Evolutionary conservation across 805 yeast genomes (phyloP).

Genomic region (Kodamaea fukazawae): DNA sequence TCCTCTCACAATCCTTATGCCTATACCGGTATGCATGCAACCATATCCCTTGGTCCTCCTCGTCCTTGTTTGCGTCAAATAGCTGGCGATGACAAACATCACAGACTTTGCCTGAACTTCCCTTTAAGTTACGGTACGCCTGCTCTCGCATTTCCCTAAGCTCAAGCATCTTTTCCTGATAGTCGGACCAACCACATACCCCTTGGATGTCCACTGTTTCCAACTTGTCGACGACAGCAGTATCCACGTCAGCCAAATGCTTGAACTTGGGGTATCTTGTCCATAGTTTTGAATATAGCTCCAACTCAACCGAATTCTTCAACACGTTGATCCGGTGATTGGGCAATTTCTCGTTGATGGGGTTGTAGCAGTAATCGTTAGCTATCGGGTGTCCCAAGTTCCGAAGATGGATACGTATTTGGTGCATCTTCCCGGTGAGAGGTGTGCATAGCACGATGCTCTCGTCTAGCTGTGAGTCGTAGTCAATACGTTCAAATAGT

Average conservation of each 20-base stretch:
- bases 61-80: constrained; percentile 27
- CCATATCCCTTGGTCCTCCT: constrained; percentile 36
- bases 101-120: constrained; percentile 22
- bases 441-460: constrained; percentile 51
- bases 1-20: constrained; percentile 17
- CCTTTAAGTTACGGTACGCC: constrained; percentile 30
- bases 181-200: constrained; percentile 11
- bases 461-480: constrained; percentile 26
- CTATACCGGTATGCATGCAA: constrained; percentile 47
- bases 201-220: constrained; percentile 15
- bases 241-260: constrained; percentile 10
- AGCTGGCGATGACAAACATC: constrained; percentile 31
- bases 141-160: constrained; percentile 21
- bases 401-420: constrained; percentile 53
- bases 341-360: constrained; percentile 7
- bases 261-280: constrained; percentile 16
- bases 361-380: constrained; percentile 56
- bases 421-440: constrained; percentile 55
- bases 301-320: constrained; percentile 22
- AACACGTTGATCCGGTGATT: constrained; percentile 15
- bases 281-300: constrained; percentile 22
- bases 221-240: constrained; percentile 5
- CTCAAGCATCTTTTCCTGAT: constrained; percentile 15
- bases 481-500: constrained; percentile 28
- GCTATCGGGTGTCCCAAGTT: constrained; percentile 67